These are phyloP conservation scores for Globisporangium nodosum DNA, from an alignment of 352 stramenopile species.

Conservation along the genomic window DNA sequence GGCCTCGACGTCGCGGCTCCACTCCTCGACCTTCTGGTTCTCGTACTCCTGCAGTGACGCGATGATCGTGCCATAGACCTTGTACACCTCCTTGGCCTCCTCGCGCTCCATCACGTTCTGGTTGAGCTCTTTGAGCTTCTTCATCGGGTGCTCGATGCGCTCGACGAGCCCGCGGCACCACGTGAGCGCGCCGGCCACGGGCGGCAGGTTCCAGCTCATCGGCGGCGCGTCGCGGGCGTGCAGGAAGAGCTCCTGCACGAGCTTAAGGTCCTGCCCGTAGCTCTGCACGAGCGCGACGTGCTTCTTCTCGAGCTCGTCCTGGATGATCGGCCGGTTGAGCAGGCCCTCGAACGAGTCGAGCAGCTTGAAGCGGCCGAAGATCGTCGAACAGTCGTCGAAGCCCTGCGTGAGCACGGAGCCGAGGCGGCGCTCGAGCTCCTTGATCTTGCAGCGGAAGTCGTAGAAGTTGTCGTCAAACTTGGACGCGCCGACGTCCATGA, in stretches of 20 bases:
- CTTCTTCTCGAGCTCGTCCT: slow-evolving; percentile 97
- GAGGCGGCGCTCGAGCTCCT: slow-evolving; percentile 96
- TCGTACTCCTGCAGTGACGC: slow-evolving; percentile 96
- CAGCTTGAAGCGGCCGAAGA: slow-evolving; percentile 97
- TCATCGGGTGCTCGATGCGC: slow-evolving; percentile 96
- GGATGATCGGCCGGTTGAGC: slow-evolving; percentile 94
- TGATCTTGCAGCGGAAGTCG: slow-evolving; percentile 96
- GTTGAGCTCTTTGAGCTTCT: slow-evolving; percentile 95
- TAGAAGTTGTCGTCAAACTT: slow-evolving; percentile 99
- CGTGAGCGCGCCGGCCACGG: slow-evolving; percentile 92
- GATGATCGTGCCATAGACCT: slow-evolving; percentile 95
- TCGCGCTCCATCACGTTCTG: slow-evolving; percentile 96
- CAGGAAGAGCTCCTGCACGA: slow-evolving; percentile 97
- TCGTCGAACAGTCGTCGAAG: slow-evolving; percentile 97
- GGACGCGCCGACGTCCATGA: slow-evolving; percentile 96
- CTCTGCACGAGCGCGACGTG: slow-evolving; percentile 95
- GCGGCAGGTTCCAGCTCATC: slow-evolving; percentile 94
- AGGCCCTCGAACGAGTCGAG: slow-evolving; percentile 96
- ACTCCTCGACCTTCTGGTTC: slow-evolving; percentile 96
- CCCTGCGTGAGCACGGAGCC: slow-evolving; percentile 95
- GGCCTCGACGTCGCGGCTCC: slow-evolving; percentile 93
- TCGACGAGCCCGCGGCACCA: slow-evolving; percentile 96
- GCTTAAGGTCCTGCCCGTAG: slow-evolving; percentile 95
- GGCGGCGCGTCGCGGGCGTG: slow-evolving; percentile 90
- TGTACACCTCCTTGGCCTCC: slow-evolving; percentile 98